These are phyloP conservation scores for Lavandula angustifolia DNA, from an alignment of 257 asterid genomes.

Conservation along the genomic window DNA sequence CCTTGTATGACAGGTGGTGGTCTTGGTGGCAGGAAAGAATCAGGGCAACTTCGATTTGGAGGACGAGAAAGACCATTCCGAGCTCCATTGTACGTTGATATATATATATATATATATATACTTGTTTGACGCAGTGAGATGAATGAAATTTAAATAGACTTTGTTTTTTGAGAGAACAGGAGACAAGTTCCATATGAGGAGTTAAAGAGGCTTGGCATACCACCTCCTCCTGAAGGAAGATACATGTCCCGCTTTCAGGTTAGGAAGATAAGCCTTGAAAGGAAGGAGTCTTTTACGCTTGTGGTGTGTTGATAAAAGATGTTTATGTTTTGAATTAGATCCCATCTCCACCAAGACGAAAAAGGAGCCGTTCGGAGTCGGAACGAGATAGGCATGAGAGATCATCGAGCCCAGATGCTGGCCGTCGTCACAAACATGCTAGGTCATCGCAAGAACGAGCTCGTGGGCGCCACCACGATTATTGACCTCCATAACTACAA, in stretches of 20 bases:
- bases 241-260: slow-evolving; percentile 86
- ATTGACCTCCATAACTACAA: too few relatives aligned
- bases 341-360: slow-evolving; percentile 90
- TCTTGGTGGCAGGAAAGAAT: slow-evolving; percentile 95
- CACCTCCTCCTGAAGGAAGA: slow-evolving; percentile 89
- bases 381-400: slow-evolving; percentile 37
- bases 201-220: slow-evolving; percentile 82
- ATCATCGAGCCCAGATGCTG: slow-evolving; percentile 51
- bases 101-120: too few relatives aligned
- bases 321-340: not conserved
- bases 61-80: slow-evolving; percentile 95
- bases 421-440: slow-evolving; percentile 31
- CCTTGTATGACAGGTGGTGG: slow-evolving; percentile 74
- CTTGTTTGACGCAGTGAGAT: not conserved
- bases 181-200: slow-evolving; percentile 79
- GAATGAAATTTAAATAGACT: not conserved
- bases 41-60: slow-evolving; percentile 97
- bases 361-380: too few relatives aligned
- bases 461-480: too few relatives aligned
- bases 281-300: not conserved
- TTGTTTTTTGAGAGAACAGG: slow-evolving; percentile 42
- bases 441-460: slow-evolving; percentile 33
- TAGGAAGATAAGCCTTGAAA: not conserved
- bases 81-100: slow-evolving; percentile 77
- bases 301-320: not conserved